These are phyloP conservation scores for Hypericum androsaemum DNA, from an alignment of 345 rosid genomes.

Conservation along the genomic window DNA sequence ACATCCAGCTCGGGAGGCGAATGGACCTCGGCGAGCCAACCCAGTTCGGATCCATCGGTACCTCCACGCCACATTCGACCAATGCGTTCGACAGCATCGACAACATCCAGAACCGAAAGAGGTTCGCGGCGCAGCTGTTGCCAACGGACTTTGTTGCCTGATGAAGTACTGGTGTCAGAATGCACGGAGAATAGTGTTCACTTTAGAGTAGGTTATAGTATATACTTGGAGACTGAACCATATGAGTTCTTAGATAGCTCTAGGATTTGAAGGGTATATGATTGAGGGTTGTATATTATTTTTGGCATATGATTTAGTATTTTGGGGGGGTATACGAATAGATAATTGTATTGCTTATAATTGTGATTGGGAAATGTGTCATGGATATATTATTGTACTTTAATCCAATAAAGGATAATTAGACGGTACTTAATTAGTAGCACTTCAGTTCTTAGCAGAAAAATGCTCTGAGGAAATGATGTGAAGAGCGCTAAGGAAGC, in stretches of 20 bases:
- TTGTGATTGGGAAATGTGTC: too few species aligned
- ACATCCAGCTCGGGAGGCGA: slow-evolving; percentile 68
- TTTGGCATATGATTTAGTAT: slow-evolving; percentile 37
- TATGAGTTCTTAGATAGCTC: slow-evolving; percentile 39
- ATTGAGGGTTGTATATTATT: slow-evolving; percentile 71
- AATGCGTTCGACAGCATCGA: slow-evolving; percentile 54
- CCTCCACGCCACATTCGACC: slow-evolving; percentile 50
- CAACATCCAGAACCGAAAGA: slow-evolving; percentile 70
- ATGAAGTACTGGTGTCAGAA: slow-evolving; percentile 33
- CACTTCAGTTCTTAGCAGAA: too few species aligned
- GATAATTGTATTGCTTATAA: slow-evolving; percentile 24
- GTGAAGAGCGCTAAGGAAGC: too few species aligned
- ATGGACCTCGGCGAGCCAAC: slow-evolving; percentile 56
- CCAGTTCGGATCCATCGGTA: slow-evolving; percentile 46
- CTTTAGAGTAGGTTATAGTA: slow-evolving; percentile 39
- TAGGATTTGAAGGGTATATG: slow-evolving; percentile 56
- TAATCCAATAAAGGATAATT: too few species aligned
- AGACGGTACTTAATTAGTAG: too few species aligned
- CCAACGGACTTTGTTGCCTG: slow-evolving; percentile 76
- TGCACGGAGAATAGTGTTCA: slow-evolving; percentile 26
- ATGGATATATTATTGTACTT: too few species aligned
- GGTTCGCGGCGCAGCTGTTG: slow-evolving; percentile 76
- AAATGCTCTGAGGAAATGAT: too few species aligned
- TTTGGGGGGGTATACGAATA: slow-evolving; percentile 32
- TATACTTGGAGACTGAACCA: slow-evolving; percentile 54